Evolutionary conservation across 352 stramenopile species (phyloP), one percentile per base, ranked within the genome.

Genomic region (Thalassiosira exigua): DNA sequence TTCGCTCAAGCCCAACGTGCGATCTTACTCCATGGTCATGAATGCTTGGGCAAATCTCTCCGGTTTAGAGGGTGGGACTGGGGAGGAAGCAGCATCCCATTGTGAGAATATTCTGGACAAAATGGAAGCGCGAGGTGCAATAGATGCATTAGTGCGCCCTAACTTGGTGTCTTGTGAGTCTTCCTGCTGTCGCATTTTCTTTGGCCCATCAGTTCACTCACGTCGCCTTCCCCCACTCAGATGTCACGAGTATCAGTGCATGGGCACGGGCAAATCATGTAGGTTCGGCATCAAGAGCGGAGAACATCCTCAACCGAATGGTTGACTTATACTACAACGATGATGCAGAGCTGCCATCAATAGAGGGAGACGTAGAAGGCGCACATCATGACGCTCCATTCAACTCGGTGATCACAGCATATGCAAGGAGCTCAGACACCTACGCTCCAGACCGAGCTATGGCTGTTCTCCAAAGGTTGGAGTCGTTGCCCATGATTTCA

Each of bases 1-100:
- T 11, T 54, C 41, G 4, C 56, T 83, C 1, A 73, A 41, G 21
- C 75, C 75, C n/a, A 83, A 83, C 36, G 52, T 46, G 21, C 52
- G 67, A 41, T 78, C 41, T 17, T 83, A 83, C 62, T 78, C 75
- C 2, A 78, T 75, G 33, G 75, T 78, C n/a, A 83, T 83, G 75
- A 83, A 78, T 48, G 75, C 65, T 11, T 83, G 66, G 67, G 42
- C 75, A 12, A 78, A 78, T 29, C 46, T 83, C 21, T n/a, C 42
- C 41, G 48, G 59, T 12, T 29, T 58, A 22, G 75, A 74, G 48
- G 36, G 29, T 36, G 48, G 61, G 53, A 64, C 69, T 22, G 61
- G 66, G 41, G 66, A 77, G 29, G 39, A 67, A 48, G 59, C 75
- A 53, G 75, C 75, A 22, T 66, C 54, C 21, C 69, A 77, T 46